Percentiles rank a stretch among this genome's conserved stretches.
Evolutionary conservation across 495 filamentous ascomycete genomes (phyloP).

Genomic region (Lophium mytilinum): DNA sequence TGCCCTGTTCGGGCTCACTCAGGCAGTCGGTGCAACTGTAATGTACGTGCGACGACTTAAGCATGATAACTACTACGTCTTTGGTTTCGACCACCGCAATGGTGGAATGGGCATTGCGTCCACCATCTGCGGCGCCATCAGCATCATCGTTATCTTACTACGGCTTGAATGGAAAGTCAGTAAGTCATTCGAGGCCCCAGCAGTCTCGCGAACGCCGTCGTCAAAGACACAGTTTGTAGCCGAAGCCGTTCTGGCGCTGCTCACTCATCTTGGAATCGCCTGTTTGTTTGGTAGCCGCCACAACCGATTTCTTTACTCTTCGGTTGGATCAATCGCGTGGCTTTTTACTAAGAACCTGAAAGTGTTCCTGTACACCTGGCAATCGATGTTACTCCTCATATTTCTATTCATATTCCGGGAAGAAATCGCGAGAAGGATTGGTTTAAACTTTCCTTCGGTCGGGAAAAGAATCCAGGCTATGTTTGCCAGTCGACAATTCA

Average conservation of each 20-base stretch:
- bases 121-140: conserved; percentile 6
- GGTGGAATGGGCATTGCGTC: conserved; percentile 15
- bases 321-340: conserved; percentile 1
- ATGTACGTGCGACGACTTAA: conserved; percentile 9
- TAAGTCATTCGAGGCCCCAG: not conserved
- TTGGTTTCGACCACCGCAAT: conserved; percentile 11
- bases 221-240: not conserved
- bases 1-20: conserved; percentile 2
- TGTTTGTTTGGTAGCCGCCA: not conserved
- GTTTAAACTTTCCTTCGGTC: not conserved
- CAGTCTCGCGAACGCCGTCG: not conserved
- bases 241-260: conserved; percentile 5
- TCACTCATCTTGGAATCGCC: conserved; percentile 5
- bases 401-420: conserved; percentile 11
- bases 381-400: conserved; percentile 2
- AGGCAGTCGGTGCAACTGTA: conserved; percentile 11
- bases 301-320: conserved; percentile 6
- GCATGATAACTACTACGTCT: not conserved
- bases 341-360: not conserved
- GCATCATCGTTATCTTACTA: not conserved
- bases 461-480: not conserved
- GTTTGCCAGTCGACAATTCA: not conserved
- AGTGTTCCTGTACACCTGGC: not conserved
- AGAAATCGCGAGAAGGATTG: conserved; percentile 2
- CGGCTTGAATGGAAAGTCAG: conserved; percentile 11